A percentile compares a stretch with the other conserved stretches of the same genome.
phyloP scores from a whole-genome alignment of 2,329 filamentous ascomycete genomes.

The Pseudonectria foliicola region DNA sequence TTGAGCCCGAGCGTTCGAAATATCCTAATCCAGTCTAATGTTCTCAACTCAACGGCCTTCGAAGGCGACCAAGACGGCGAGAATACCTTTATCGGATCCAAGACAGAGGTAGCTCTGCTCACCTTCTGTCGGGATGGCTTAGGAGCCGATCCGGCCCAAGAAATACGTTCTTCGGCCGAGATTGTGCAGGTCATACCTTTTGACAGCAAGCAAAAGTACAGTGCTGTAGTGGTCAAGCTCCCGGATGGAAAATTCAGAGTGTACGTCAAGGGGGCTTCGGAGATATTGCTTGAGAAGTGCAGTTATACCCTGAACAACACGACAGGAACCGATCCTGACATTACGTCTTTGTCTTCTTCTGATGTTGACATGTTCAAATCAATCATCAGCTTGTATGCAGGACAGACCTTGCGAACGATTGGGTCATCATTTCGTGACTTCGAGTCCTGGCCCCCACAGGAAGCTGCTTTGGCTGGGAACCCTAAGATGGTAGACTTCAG shows the following conservation, averaged over 20 bases:
- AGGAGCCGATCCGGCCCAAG: constrained; percentile 39
- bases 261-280: constrained; percentile 50
- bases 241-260: constrained; percentile 37
- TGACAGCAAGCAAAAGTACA: constrained; percentile 48
- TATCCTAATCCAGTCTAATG: constrained; percentile 54
- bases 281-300: constrained; percentile 44
- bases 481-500: constrained; percentile 46
- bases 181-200: constrained; percentile 46
- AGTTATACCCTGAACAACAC: constrained; percentile 40
- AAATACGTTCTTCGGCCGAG: constrained; percentile 39
- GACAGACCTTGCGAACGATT: constrained; percentile 65
- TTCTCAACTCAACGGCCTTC: constrained; percentile 53
- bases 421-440: constrained; percentile 68
- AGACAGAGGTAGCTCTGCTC: constrained; percentile 49
- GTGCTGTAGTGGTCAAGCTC: constrained; percentile 48
- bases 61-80: constrained; percentile 41
- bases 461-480: constrained; percentile 55
- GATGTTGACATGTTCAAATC: constrained; percentile 46
- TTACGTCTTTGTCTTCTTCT: constrained; percentile 37
- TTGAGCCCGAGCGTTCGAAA: constrained; percentile 34
- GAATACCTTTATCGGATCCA: constrained; percentile 45
- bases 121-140: constrained; percentile 43
- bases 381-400: constrained; percentile 54
- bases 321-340: constrained; percentile 48
- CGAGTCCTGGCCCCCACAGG: constrained; percentile 60